Evolutionary conservation across 2,329 filamentous ascomycete genomes (phyloP).

Genomic region (Nannizziopsis barbatae): DNA sequence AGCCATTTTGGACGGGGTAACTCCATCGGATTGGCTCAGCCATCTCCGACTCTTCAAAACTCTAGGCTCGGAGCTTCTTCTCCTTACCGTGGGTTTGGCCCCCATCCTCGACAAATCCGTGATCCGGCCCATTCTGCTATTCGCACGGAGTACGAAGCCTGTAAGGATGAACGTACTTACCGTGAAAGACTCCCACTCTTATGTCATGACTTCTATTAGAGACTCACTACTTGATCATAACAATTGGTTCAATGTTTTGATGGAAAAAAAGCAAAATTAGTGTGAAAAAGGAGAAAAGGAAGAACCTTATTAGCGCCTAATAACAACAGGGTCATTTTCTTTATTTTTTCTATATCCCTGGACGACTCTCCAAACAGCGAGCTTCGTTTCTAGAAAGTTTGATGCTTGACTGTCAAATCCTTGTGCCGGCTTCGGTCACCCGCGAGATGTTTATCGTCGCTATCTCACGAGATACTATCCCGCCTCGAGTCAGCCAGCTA

Average conservation of each 20-base stretch:
- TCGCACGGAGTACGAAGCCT: conserved; percentile 1
- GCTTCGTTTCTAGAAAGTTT: background rate
- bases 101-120: conserved; percentile 3
- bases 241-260: conserved; percentile 5
- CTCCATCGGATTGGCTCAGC: conserved; percentile 6
- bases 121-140: conserved; percentile 1
- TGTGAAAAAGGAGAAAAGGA: conserved; percentile 5
- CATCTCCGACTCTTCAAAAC: conserved; percentile 11
- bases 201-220: conserved; percentile 7
- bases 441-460: background rate
- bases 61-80: conserved; percentile 9
- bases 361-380: conserved; percentile 7
- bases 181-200: conserved; percentile 6
- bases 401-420: background rate
- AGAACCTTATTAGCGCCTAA: conserved; percentile 11
- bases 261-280: conserved; percentile 4
- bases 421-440: conserved; percentile 2
- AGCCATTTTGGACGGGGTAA: background rate
- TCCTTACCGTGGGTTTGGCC: conserved; percentile 8
- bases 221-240: background rate
- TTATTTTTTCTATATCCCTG: conserved; percentile 1
- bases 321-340: conserved; percentile 9
- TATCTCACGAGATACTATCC: conserved; percentile 2
- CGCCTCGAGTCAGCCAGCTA: background rate
- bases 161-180: background rate